phyloP scores from a whole-genome alignment of 192 early-diverging fungal genomes.

The Coemansia sp. region DNA sequence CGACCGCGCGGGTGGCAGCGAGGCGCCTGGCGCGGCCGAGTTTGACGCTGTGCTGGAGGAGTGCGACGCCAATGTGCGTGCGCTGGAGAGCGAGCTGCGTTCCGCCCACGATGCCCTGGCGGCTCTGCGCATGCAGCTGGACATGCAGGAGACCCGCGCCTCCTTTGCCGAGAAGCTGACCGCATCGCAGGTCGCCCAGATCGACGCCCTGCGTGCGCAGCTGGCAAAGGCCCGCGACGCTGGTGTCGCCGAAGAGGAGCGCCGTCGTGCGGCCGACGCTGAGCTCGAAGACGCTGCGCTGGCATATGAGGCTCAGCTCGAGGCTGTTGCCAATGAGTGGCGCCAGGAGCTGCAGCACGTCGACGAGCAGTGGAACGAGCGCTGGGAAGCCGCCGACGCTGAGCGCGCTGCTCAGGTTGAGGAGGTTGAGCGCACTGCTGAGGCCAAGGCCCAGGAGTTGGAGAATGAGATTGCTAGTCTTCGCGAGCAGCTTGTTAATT shows the following conservation, averaged over 20 bases:
- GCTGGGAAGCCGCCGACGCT: constrained; percentile 37
- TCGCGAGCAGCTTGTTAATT: neutral
- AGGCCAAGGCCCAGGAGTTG: neutral
- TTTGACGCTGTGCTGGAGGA: constrained; percentile 74
- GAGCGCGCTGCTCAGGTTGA: neutral
- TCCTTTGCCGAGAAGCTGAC: constrained; percentile 51
- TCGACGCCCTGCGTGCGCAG: constrained; percentile 49
- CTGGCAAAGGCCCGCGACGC: constrained; percentile 50
- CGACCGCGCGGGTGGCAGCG: constrained; percentile 3
- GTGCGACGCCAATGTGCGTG: constrained; percentile 67
- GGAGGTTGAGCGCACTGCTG: neutral
- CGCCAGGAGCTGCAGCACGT: constrained; percentile 38
- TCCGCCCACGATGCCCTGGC: constrained; percentile 61
- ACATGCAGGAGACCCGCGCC: constrained; percentile 62
- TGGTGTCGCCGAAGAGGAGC: constrained; percentile 52
- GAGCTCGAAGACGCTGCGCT: constrained; percentile 61
- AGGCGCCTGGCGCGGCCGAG: constrained; percentile 55
- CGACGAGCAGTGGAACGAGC: constrained; percentile 51
- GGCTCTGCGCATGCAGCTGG: constrained; percentile 58
- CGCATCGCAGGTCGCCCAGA: constrained; percentile 55
- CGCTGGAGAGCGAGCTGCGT: constrained; percentile 64
- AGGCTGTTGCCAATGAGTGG: constrained; percentile 30
- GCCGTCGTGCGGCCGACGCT: constrained; percentile 50
- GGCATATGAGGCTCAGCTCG: constrained; percentile 38
- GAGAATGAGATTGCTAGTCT: neutral